These are phyloP conservation scores for Leccinum sublutescens DNA, from an alignment of 768 basidiomycete genomes.

Conservation along the genomic window DNA sequence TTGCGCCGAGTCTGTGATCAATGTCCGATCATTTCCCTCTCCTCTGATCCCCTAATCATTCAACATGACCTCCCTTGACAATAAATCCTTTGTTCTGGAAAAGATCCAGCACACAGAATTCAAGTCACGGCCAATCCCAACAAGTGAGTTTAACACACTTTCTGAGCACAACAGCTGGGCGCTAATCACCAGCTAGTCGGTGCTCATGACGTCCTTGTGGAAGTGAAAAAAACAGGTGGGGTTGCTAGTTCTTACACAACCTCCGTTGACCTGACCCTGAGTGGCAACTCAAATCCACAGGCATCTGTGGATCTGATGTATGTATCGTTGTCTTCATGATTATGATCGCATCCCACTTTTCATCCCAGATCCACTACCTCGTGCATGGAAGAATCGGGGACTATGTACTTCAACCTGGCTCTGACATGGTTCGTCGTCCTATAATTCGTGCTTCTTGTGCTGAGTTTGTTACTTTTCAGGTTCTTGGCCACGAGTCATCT, in stretches of 20 bases:
- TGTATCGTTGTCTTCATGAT: conserved; percentile 26
- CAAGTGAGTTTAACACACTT: conserved; percentile 42
- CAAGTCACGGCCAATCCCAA: conserved; percentile 74
- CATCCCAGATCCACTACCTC: conserved; percentile 68
- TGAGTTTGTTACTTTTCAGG: conserved; percentile 41
- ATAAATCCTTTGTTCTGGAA: conserved; percentile 76
- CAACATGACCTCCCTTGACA: conserved; percentile 56
- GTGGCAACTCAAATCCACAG: conserved; percentile 36
- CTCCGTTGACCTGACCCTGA: conserved; percentile 10
- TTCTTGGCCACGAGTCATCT: conserved; percentile 92
- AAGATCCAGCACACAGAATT: conserved; percentile 65
- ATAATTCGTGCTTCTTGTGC: background rate
- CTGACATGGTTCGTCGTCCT: conserved; percentile 60
- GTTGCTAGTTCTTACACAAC: conserved; percentile 3
- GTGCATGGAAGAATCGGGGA: conserved; percentile 78
- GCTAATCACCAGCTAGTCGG: conserved; percentile 43
- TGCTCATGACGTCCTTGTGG: conserved; percentile 77
- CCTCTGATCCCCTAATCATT: background rate
- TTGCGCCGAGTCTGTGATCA: background rate
- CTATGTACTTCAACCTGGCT: conserved; percentile 63
- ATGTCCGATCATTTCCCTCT: background rate
- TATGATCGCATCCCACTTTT: conserved; percentile 6
- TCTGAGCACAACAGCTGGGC: background rate
- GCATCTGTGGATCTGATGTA: conserved; percentile 88
- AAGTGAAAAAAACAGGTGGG: conserved; percentile 89